phyloP scores from a whole-genome alignment of 257 asterid species.

The Rauvolfia tetraphylla region DNA sequence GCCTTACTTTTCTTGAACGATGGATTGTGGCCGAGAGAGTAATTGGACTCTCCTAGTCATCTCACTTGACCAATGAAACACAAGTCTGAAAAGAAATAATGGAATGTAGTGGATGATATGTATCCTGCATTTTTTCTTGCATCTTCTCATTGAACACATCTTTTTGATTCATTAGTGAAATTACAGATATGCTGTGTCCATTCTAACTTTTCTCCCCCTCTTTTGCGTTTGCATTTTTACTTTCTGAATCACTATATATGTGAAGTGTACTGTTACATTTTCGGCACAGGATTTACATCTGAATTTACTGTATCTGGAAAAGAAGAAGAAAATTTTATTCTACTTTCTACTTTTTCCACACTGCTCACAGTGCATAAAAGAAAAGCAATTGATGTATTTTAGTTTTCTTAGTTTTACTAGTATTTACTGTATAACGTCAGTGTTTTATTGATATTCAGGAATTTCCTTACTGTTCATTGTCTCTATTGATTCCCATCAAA shows the following conservation, averaged over 20 bases:
- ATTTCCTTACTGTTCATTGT: no score
- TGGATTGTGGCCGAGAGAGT: background rate
- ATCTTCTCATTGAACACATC: background rate
- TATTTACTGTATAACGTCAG: background rate
- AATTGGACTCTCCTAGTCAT: background rate
- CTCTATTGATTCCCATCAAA: background rate
- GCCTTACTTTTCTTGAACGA: background rate
- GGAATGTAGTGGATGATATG: background rate
- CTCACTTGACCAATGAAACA: background rate
- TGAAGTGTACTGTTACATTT: background rate
- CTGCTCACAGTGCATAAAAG: no score
- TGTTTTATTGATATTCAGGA: background rate
- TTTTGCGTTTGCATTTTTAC: background rate
- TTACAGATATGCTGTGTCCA: background rate
- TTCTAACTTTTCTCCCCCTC: background rate
- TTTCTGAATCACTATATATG: background rate
- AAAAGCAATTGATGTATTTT: no score
- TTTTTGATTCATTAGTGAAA: background rate
- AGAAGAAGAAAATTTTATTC: no score
- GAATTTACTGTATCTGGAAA: no score
- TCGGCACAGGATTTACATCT: background rate
- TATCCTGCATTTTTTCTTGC: background rate
- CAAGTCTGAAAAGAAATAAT: no score
- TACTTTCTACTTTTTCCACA: background rate
- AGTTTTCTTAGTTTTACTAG: background rate